These are phyloP conservation scores for Magnaporthales sp. DNA, from an alignment of 2,329 filamentous ascomycete genomes.

Conservation along the genomic window DNA sequence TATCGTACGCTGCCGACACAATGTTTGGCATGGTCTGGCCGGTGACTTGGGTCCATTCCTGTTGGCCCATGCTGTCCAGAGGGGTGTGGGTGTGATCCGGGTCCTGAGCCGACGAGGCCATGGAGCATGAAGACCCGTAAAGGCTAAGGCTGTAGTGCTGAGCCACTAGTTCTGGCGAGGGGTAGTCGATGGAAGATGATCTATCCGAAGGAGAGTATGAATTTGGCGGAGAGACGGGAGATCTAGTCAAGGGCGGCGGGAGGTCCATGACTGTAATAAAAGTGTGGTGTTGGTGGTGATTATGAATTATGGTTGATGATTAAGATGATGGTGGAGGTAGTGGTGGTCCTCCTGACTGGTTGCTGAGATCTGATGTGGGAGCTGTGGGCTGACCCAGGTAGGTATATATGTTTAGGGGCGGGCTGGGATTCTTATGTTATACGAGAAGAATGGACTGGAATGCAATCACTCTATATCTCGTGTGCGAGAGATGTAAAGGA, in stretches of 20 bases:
- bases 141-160: slow-evolving; percentile 33
- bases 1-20: slow-evolving; percentile 40
- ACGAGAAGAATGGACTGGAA: neutral
- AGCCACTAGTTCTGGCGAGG: slow-evolving; percentile 33
- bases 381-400: neutral
- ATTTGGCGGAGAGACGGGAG: slow-evolving; percentile 32
- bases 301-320: neutral
- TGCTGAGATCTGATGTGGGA: neutral
- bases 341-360: neutral
- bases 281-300: neutral
- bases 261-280: slow-evolving; percentile 32
- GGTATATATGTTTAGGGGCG: neutral
- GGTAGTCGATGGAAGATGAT: slow-evolving; percentile 33
- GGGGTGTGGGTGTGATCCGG: slow-evolving; percentile 26
- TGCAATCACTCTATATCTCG: neutral
- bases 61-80: slow-evolving; percentile 27
- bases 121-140: slow-evolving; percentile 29
- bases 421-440: neutral
- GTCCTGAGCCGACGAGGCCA: slow-evolving; percentile 26
- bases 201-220: slow-evolving; percentile 34
- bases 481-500: neutral
- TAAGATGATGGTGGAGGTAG: neutral
- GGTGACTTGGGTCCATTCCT: slow-evolving; percentile 33
- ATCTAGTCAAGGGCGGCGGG: slow-evolving; percentile 38
- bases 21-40: slow-evolving; percentile 34